phyloP scores from a whole-genome alignment of 495 filamentous ascomycete genomes.

The Thozetella sp. region DNA sequence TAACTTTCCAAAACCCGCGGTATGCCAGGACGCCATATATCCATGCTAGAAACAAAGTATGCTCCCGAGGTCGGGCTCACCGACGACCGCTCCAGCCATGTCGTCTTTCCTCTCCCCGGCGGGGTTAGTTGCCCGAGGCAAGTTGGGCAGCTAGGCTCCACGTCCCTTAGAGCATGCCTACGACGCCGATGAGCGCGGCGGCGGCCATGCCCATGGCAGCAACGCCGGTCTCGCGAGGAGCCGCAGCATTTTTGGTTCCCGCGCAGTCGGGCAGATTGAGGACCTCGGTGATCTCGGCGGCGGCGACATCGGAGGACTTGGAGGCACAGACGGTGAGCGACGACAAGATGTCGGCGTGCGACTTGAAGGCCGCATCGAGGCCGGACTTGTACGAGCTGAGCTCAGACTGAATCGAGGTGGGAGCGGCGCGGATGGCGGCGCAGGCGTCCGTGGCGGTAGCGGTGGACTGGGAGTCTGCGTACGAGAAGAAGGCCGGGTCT shows the following conservation, averaged over 20 bases:
- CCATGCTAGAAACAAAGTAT: no score
- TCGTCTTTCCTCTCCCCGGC: neutral
- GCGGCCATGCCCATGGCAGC: neutral
- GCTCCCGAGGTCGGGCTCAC: no score
- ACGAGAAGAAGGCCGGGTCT: neutral
- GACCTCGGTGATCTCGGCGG: neutral
- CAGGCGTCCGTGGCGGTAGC: neutral
- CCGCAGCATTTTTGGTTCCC: neutral
- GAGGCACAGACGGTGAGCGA: neutral
- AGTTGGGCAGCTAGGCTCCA: no score
- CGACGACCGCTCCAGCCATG: neutral
- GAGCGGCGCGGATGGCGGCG: neutral
- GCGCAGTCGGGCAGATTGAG: neutral
- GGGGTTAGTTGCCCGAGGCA: neutral
- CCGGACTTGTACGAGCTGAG: neutral
- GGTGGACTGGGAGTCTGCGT: neutral
- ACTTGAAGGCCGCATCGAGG: neutral
- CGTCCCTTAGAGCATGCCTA: neutral
- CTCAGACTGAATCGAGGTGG: neutral
- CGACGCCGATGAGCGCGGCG: neutral
- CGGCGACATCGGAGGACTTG: neutral
- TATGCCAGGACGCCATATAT: no score
- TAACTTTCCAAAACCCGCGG: no score
- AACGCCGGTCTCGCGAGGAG: neutral
- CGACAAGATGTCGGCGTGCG: neutral